A percentile compares a stretch with the other conserved stretches of the same genome.
Evolutionary conservation across 2,329 filamentous ascomycete species (phyloP).

Genomic region (Colletotrichum cordylinicola): DNA sequence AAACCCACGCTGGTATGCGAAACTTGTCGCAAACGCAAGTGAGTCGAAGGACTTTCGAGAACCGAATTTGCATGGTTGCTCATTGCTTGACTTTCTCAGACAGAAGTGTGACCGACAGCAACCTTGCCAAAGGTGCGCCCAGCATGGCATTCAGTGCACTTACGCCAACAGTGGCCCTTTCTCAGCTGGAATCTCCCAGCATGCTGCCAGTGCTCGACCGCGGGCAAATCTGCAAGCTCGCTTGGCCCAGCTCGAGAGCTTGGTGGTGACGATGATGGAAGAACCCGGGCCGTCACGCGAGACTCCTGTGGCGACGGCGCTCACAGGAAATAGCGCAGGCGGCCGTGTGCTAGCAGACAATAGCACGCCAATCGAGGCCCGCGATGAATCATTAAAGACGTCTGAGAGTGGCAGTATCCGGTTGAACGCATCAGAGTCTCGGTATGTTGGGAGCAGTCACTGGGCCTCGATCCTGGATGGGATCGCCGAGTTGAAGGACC

Average conservation of each 20-base stretch:
- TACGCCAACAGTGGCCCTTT: conserved; percentile 24
- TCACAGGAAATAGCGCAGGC: not conserved
- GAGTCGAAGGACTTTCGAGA: not conserved
- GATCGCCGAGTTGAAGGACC: conserved; percentile 43
- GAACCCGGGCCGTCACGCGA: not conserved
- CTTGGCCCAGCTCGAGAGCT: conserved; percentile 33
- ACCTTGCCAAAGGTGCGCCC: conserved; percentile 28
- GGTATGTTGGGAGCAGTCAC: conserved; percentile 41
- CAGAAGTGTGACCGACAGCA: conserved; percentile 28
- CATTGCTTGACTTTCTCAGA: conserved; percentile 4
- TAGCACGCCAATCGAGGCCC: not conserved
- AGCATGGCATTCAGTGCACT: conserved; percentile 26
- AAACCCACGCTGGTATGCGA: conserved; percentile 39
- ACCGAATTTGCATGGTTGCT: not conserved
- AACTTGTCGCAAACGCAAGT: conserved; percentile 39
- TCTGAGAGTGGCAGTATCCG: conserved; percentile 37
- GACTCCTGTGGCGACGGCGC: not conserved
- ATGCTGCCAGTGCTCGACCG: not conserved
- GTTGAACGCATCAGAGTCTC: conserved; percentile 25
- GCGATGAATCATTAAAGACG: not conserved
- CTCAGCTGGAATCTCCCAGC: not conserved
- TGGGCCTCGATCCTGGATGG: conserved; percentile 46
- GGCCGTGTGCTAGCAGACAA: not conserved
- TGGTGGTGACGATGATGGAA: conserved; percentile 32
- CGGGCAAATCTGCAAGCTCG: conserved; percentile 21